Evolutionary conservation across 768 basidiomycete species (phyloP), one percentile per base, ranked within the genome.

Genomic region (Dacryopinax primogenitus): DNA sequence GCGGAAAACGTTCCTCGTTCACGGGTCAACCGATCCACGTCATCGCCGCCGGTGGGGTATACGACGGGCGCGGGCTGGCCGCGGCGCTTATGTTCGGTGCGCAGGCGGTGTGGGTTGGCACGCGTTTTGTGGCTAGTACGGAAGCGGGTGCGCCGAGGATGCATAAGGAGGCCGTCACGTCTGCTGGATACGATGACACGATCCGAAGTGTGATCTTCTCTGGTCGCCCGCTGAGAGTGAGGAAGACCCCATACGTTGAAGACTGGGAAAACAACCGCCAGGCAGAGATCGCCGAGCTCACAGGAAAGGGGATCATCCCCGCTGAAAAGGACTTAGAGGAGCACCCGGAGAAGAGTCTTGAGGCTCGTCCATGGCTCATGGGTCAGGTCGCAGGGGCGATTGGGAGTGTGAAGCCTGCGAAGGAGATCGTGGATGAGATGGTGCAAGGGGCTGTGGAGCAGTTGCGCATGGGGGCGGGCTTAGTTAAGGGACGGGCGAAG

Each of bases 51-150:
- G 93, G 93, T 33, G 93, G 91, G 0, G 87, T 97, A 21, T 91
- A 84, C 75, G 91, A 95, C 69, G 92, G 92, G 3, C 82, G 92
- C 62, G 83, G 88, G 66, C 79, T 95, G 9, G 92, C 90, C 2
- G 89, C 93, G 16, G 91, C 93, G 71, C 75, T 97, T 64, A 80
- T 85, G 70, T 94, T 88, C 84, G 93, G 93, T 67, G 92, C 92
- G 36, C 82, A 91, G 69, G 93, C 81, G 35, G 91, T 93, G 64
- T 88, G 79, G 82, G 86, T 90, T 36, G 89, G 88, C 47, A 90
- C 88, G 2, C 83, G 92, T 51, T 94, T 95, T 71, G 92, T 94
- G 28, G 91, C 92, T 15, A 78, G 83, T 16, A 80, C 76, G 3
- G 91, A 94, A 73, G 92, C 92, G 34, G 81, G 80, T 47, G 92